Evolutionary conservation across 1,284 basidiomycete species (phyloP), one percentile per base, ranked within the genome.

Genomic region (Melampsora larici-populina): DNA sequence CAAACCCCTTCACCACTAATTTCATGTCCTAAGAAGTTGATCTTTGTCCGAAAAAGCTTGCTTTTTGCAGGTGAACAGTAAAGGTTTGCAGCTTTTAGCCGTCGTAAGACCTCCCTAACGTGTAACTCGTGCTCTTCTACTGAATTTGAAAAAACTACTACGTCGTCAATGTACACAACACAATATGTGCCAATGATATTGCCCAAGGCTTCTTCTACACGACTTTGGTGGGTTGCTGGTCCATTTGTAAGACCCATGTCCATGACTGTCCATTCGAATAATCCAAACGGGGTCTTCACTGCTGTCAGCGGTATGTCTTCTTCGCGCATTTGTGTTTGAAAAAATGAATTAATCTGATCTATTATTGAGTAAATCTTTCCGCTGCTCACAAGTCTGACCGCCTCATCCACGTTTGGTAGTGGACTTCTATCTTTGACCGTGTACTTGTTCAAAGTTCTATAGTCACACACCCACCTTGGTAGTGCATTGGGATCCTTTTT

Each of bases 111-210:
- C 9, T 36, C n/a, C 36, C 46, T 26, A 1, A 66, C 15, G 31
- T 69, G 67, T 8, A 66, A 4, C 0, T 70, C 40, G 74, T 87
- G 86, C 70, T 87, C 84, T 11, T 84, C 83, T 0, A 85, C 17
- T 0, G 80, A 79, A 0, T 84, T 0, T 0, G 85, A 86, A 83
- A 84, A 87, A 60, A 87, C 86, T 36, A 87, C 81, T 63, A 87
- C 86, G 70, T 87, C 83, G 78, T 87, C 86, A 0, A 87, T 79
- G 76, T 87, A 87, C 0, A 86, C 83, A 77, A 86, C 82, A 79
- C 84, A 85, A 69, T 85, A 82, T 1, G 81, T 81, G 4, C 86
- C 85, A 36, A 87, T 81, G 66, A 81, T 80, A 0, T 79, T 76
- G 1, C 66, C 66, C 7, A 68, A 26, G 6, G 78, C 79, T 51